Percentiles rank a stretch among this genome's conserved stretches.
These are phyloP conservation scores for Saturnispora serradocipensis DNA, from an alignment of 805 yeast genomes.

Conservation along the genomic window DNA sequence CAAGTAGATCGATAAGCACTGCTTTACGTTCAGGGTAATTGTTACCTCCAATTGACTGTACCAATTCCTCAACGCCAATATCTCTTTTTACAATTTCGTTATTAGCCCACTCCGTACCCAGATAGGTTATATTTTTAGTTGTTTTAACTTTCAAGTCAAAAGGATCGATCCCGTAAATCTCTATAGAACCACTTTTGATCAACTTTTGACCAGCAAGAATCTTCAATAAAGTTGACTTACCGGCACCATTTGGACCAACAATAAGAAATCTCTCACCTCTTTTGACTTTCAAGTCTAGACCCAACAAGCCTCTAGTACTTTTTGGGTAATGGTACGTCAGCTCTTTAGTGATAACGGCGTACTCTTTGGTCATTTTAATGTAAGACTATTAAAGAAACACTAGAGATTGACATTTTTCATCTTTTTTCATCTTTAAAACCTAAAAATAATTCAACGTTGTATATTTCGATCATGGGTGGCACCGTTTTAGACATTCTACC, in stretches of 20 bases:
- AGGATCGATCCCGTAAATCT: constrained; percentile 81
- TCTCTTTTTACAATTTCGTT: constrained; percentile 86
- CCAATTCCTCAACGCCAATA: constrained; percentile 72
- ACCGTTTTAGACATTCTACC: constrained; percentile 64
- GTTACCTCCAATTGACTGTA: constrained; percentile 78
- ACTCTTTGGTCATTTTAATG: background rate
- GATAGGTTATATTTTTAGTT: constrained; percentile 42
- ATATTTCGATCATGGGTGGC: background rate
- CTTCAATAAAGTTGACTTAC: constrained; percentile 81
- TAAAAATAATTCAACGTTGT: background rate
- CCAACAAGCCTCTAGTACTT: constrained; percentile 51
- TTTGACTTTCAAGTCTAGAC: constrained; percentile 52
- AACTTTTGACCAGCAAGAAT: constrained; percentile 88
- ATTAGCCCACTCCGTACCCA: constrained; percentile 97
- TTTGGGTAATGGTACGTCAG: constrained; percentile 63
- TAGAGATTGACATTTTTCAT: background rate
- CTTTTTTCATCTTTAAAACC: background rate
- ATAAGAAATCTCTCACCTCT: constrained; percentile 69
- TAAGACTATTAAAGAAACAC: constrained; percentile 26
- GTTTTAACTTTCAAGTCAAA: constrained; percentile 32
- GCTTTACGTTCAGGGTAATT: constrained; percentile 66
- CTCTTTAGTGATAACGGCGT: constrained; percentile 49
- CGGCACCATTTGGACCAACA: constrained; percentile 96
- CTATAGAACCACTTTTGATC: constrained; percentile 60
- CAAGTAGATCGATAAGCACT: constrained; percentile 63